Conservation (phyloP, 192 early-diverging fungal genomes). For the Backusella liffmaniae region DNA sequence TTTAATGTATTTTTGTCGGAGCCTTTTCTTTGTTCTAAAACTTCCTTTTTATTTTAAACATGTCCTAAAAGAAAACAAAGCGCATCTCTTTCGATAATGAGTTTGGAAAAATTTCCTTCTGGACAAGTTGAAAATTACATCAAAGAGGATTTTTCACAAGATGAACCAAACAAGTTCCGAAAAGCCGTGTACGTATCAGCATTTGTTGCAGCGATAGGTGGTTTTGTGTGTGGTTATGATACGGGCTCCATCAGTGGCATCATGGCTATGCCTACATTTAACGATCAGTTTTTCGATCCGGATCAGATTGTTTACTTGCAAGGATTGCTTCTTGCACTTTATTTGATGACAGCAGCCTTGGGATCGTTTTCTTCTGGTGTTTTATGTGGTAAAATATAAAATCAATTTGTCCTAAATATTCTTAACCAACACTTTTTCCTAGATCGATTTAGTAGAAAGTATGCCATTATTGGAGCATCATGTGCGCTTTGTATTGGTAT, state of each 20-base stretch:
- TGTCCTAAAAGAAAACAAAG: background rate
- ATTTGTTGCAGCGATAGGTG: conserved; percentile 35
- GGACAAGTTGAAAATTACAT: background rate
- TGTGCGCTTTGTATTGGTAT: conserved; percentile 70
- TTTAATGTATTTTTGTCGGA: background rate
- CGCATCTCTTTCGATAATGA: background rate
- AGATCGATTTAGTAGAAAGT: conserved; percentile 58
- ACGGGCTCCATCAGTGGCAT: conserved; percentile 28
- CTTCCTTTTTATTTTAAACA: background rate
- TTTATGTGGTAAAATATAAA: conserved; percentile 15
- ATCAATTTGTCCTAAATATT: background rate
- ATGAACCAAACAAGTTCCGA: conserved; percentile 11
- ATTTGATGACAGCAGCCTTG: conserved; percentile 29
- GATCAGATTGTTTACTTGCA: conserved; percentile 24
- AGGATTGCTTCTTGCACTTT: conserved; percentile 29
- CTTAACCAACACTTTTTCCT: too few species aligned
- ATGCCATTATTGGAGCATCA: conserved; percentile 63
- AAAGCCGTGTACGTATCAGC: conserved; percentile 34
- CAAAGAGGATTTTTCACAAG: background rate
- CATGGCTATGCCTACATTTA: conserved; percentile 18
- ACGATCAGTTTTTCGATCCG: background rate
- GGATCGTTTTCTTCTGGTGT: conserved; percentile 34
- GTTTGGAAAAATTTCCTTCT: background rate
- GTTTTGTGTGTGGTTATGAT: conserved; percentile 34
- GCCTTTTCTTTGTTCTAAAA: background rate